Evolutionary conservation across 2,329 filamentous ascomycete genomes (phyloP).

Genomic region (Alternaria arbusti): DNA sequence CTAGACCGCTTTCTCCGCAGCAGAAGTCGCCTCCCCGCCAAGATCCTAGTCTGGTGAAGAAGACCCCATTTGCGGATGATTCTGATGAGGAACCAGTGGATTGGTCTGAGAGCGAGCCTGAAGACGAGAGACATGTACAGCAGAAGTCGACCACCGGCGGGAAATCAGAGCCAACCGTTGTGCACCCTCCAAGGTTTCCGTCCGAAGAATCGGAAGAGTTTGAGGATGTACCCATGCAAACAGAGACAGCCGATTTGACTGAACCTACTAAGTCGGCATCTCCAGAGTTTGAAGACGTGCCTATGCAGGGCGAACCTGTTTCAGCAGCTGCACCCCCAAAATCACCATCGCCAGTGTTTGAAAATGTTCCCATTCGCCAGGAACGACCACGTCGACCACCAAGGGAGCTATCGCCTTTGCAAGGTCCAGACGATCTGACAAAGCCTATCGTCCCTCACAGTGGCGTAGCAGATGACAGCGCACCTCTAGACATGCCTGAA

Average conservation of each 20-base stretch:
- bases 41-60: conserved; percentile 22
- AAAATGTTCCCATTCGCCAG: conserved; percentile 53
- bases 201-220: conserved; percentile 59
- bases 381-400: conserved; percentile 17
- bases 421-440: conserved; percentile 38
- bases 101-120: conserved; percentile 62
- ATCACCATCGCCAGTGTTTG: conserved; percentile 59
- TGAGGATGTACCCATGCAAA: conserved; percentile 53
- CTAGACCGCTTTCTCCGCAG: conserved; percentile 31
- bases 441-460: conserved; percentile 39
- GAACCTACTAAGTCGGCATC: conserved; percentile 50
- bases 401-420: conserved; percentile 33
- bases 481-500: conserved; percentile 32
- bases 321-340: conserved; percentile 25
- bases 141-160: neutral
- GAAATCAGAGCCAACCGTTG: conserved; percentile 37
- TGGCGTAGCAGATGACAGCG: conserved; percentile 39
- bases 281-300: conserved; percentile 60
- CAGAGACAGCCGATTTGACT: conserved; percentile 6
- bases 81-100: conserved; percentile 53
- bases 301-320: conserved; percentile 18
- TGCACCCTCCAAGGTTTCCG: conserved; percentile 43
- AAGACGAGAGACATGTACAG: conserved; percentile 23
- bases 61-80: conserved; percentile 33
- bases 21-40: conserved; percentile 29